Evolutionary conservation across 169 alveolate genomes (phyloP).

Genomic region (Cyclospora cayetanensis): DNA sequence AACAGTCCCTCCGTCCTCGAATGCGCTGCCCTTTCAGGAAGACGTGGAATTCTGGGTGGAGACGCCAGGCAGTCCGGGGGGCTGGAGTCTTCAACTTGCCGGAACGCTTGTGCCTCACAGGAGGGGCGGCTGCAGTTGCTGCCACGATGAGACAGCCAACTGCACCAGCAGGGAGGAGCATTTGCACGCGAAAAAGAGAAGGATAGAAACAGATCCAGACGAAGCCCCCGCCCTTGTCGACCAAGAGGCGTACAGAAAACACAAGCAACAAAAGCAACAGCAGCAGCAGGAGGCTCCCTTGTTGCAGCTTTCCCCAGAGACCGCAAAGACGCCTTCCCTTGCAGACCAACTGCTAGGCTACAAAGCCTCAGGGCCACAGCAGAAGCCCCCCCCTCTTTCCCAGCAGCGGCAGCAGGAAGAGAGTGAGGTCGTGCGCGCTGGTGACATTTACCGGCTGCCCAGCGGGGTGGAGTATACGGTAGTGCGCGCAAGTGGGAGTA

Average conservation of each 20-base stretch:
- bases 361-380: neutral
- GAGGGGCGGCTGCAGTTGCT: neutral
- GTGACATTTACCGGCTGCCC: neutral
- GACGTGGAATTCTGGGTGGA: conserved; percentile 27
- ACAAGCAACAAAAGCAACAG: neutral
- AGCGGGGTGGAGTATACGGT: conserved; percentile 20
- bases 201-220: neutral
- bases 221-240: conserved; percentile 39
- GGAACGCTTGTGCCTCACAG: conserved; percentile 1
- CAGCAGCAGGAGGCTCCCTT: no score
- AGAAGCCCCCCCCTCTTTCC: neutral
- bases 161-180: neutral
- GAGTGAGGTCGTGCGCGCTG: neutral
- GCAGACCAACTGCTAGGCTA: conserved; percentile 16
- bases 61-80: neutral
- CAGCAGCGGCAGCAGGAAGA: neutral
- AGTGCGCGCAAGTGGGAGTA: neutral
- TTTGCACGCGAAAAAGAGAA: neutral
- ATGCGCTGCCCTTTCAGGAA: conserved; percentile 35
- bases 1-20: neutral
- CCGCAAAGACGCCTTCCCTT: neutral
- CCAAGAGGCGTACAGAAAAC: neutral
- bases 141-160: neutral
- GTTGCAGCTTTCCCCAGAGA: neutral
- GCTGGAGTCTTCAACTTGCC: conserved; percentile 29